A percentile compares a stretch with the other conserved stretches of the same genome.
Conservation (phyloP, 2,329 filamentous ascomycete genomes). For the Cytospora chrysosperma region DNA sequence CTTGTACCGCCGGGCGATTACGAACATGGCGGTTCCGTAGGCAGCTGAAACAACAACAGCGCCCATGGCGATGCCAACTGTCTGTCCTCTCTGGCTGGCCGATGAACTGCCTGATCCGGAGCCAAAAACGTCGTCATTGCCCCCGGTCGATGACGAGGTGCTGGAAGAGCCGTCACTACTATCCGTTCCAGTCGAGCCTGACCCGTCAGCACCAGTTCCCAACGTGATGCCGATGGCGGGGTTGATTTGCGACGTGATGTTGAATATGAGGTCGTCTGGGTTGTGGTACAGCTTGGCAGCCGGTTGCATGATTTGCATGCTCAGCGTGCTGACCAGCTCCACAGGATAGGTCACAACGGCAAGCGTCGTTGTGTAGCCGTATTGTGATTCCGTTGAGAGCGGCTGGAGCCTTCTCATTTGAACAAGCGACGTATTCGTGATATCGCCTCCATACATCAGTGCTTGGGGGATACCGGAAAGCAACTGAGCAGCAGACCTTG, state of each 20-base stretch:
- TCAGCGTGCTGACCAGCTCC: constrained; percentile 21
- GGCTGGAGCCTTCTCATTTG: constrained; percentile 72
- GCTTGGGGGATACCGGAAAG: constrained; percentile 75
- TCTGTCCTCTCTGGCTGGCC: constrained; percentile 61
- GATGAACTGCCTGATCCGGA: constrained; percentile 41
- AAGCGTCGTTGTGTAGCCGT: constrained; percentile 75
- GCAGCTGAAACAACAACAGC: constrained; percentile 75
- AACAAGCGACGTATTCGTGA: constrained; percentile 53
- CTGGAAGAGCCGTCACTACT: constrained; percentile 38
- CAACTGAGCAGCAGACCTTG: constrained; percentile 77
- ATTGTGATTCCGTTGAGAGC: constrained; percentile 65
- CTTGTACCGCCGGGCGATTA: constrained; percentile 87
- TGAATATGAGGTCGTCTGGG: constrained; percentile 59
- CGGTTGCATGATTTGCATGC: constrained; percentile 55
- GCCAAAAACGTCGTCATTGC: constrained; percentile 34
- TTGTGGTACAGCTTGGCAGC: constrained; percentile 74
- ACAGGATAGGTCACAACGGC: constrained; percentile 61
- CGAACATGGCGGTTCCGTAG: constrained; percentile 95
- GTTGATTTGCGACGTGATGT: constrained; percentile 80
- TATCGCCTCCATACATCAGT: constrained; percentile 61
- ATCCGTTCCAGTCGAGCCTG: constrained; percentile 39
- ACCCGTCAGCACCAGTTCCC: constrained; percentile 43
- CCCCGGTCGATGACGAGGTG: constrained; percentile 30
- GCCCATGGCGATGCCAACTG: constrained; percentile 70
- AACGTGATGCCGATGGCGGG: constrained; percentile 69